A percentile compares a stretch with the other conserved stretches of the same genome.
phyloP scores from a whole-genome alignment of 2,329 filamentous ascomycete genomes.

The Alternaria gaisen region DNA sequence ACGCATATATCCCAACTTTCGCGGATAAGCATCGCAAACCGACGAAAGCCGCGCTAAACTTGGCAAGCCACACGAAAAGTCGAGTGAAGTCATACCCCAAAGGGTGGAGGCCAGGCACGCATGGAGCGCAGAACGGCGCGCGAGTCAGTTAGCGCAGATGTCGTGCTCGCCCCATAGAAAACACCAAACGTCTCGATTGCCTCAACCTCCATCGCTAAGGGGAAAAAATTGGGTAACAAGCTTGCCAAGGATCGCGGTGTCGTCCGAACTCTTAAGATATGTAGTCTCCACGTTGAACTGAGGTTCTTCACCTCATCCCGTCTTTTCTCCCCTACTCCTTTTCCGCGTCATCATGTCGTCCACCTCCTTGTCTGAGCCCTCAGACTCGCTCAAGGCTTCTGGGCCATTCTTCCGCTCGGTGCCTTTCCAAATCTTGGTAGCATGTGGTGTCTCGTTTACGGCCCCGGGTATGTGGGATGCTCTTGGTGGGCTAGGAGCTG shows the following conservation, averaged over 20 bases:
- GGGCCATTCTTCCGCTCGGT: slow-evolving; percentile 43
- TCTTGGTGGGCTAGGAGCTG: slow-evolving; percentile 43
- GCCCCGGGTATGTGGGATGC: slow-evolving; percentile 50
- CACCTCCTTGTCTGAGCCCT: slow-evolving; percentile 16
- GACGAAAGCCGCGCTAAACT: slow-evolving; percentile 11
- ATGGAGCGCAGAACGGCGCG: not conserved
- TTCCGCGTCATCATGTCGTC: slow-evolving; percentile 21
- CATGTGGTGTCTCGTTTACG: slow-evolving; percentile 47
- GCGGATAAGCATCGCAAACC: not conserved
- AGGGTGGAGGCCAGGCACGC: slow-evolving; percentile 2
- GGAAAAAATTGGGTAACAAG: slow-evolving; percentile 20
- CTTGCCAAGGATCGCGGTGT: slow-evolving; percentile 2
- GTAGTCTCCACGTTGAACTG: not conserved
- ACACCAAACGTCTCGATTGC: slow-evolving; percentile 13
- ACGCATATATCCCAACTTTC: not conserved
- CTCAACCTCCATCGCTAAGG: slow-evolving; percentile 11
- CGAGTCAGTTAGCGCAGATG: slow-evolving; percentile 25
- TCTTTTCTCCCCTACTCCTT: not conserved
- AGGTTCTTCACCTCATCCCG: not conserved
- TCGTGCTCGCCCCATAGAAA: slow-evolving; percentile 36
- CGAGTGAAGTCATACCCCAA: slow-evolving; percentile 6
- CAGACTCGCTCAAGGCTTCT: slow-evolving; percentile 25
- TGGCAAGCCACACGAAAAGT: slow-evolving; percentile 15
- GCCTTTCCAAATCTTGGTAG: slow-evolving; percentile 45
- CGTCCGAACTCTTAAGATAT: slow-evolving; percentile 12